Conservation (phyloP, 23 red algal genomes). For the Gracilariopsis chorda region DNA sequence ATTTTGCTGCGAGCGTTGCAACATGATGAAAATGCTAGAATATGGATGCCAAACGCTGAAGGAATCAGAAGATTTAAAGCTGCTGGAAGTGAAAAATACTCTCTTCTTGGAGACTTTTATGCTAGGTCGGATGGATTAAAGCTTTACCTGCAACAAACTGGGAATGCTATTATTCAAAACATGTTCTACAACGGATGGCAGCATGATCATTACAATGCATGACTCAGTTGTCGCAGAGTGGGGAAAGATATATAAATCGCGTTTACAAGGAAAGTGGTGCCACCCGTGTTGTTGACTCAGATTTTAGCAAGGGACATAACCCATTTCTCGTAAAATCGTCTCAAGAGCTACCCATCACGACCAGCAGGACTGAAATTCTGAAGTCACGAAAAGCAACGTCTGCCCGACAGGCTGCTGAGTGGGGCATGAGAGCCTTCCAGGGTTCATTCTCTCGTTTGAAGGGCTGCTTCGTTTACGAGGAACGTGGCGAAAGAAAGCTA, state of each 20-base stretch:
- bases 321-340: not conserved
- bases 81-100: not conserved
- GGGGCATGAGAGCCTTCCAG: no score
- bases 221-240: not conserved
- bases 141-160: not conserved
- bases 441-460: no score
- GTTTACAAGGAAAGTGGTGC: not conserved
- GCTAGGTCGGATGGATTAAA: not conserved
- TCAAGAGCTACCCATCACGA: not conserved
- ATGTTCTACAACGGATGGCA: no score
- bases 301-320: not conserved
- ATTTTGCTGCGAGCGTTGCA: not conserved
- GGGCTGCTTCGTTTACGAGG: no score
- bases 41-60: not conserved
- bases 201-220: not conserved
- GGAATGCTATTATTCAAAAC: no score
- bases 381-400: not conserved
- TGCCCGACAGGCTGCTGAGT: no score
- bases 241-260: not conserved
- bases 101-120: not conserved
- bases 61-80: not conserved
- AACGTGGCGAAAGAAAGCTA: not conserved
- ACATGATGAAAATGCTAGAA: not conserved
- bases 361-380: no score
- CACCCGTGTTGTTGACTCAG: not conserved